Base-by-base conservation (phyloP, 805 yeast species). In the Ogataea nitratoaversa region DNA sequence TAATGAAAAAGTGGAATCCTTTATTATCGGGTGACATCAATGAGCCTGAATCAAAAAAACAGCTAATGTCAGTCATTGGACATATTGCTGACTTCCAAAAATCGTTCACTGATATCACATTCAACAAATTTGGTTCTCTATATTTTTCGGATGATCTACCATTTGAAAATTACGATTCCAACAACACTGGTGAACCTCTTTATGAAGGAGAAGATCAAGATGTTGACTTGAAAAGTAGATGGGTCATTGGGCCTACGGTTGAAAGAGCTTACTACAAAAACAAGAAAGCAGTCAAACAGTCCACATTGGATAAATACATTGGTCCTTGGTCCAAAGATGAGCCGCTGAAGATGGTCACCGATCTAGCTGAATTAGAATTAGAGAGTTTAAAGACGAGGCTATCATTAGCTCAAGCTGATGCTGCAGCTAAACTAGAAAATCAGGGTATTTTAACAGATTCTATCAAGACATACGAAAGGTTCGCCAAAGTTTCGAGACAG, bases 1-100 rank as follows among this genome's bases (percentile, higher is more conserved):
- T 91, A 49, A 91, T 93, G 96, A 84, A 78, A 52, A 68, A 78
- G 47, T 91, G 99, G 99, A 78, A 85, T 48, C 98, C 99, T 14
- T 74, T 86, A 59, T 67, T 74, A 17, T 68, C 70, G 22, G 87
- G 84, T 45, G 70, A 74, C 38, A 64, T 68, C 28, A 72, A 72
- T 46, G 72, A 75, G 31, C 71, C 71, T 19, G 61, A 66, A 17
- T 68, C 76, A 20, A 72, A 72, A 36, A 72, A 65, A 13, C 68
- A 74, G 34, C 63, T 84, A 47, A 69, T 73, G 46, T 61, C 67
- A 30, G 91, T 83, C 8, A 75, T 93, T 52, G 74, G 76, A 38
- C 91, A 95, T 31, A 66, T 89, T 40, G 77, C 86, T 25, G 85
- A 83, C 36, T 57, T 62, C 41, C 47, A 53, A 35, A 51, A 53